phyloP scores from a whole-genome alignment of 2,329 filamentous ascomycete genomes.

The Exophiala lecanii-corni region DNA sequence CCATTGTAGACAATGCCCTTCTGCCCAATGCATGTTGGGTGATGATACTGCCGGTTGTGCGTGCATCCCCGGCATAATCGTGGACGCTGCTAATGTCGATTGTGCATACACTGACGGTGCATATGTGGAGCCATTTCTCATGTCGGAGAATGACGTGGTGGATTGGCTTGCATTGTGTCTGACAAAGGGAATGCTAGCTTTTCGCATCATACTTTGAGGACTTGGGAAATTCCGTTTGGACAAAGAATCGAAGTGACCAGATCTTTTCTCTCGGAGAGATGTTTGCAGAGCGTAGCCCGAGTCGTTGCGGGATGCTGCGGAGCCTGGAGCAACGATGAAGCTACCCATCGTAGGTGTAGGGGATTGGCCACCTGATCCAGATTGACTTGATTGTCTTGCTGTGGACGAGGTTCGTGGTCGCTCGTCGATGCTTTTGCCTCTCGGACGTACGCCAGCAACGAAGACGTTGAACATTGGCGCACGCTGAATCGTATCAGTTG shows the following conservation, averaged over 20 bases:
- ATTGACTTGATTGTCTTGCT: constrained; percentile 50
- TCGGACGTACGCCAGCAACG: constrained; percentile 61
- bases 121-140: constrained; percentile 43
- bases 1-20: constrained; percentile 47
- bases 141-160: constrained; percentile 41
- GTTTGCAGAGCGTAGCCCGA: constrained; percentile 83
- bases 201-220: constrained; percentile 37
- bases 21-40: constrained; percentile 42
- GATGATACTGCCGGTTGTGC: constrained; percentile 36
- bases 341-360: constrained; percentile 72
- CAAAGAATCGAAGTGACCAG: constrained; percentile 78
- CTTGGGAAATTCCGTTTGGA: constrained; percentile 89
- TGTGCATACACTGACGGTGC: constrained; percentile 48
- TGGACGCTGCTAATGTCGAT: constrained; percentile 47
- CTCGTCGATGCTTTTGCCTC: constrained; percentile 30
- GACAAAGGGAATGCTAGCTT: constrained; percentile 67
- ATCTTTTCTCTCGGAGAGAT: constrained; percentile 87
- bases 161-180: constrained; percentile 50
- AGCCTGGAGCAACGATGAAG: constrained; percentile 71
- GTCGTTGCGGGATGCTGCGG: constrained; percentile 81
- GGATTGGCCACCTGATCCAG: constrained; percentile 55
- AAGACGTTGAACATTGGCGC: constrained; percentile 88
- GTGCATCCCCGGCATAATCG: constrained; percentile 43
- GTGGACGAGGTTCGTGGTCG: constrained; percentile 70
- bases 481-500: constrained; percentile 44